Percentiles rank a stretch among this genome's conserved stretches.
These are phyloP conservation scores for Vigna hirtella DNA, from an alignment of 306 rosid genomes.

Conservation along the genomic window DNA sequence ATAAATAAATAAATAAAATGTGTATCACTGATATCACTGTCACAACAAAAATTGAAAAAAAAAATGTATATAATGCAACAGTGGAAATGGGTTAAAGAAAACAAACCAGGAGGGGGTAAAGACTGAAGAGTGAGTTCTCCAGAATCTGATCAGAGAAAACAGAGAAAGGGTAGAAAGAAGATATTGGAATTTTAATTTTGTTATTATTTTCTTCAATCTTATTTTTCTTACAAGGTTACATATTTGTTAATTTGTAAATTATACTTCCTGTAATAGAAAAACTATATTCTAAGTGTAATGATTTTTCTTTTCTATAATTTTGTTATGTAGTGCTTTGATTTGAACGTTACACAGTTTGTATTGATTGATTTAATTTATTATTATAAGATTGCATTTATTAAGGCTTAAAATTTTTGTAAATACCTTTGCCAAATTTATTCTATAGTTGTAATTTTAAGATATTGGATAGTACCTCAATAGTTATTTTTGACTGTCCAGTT, in stretches of 20 bases:
- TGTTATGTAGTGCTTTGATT: background rate
- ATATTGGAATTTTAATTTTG: background rate
- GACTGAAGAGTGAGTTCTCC: background rate
- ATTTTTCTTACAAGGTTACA: background rate
- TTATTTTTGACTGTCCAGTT: background rate
- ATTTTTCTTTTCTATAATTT: background rate
- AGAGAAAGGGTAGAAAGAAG: background rate
- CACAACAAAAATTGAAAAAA: background rate
- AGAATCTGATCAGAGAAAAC: background rate
- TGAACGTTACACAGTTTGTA: background rate
- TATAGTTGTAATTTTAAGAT: background rate
- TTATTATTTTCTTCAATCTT: background rate
- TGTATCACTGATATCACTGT: slow-evolving; percentile 3
- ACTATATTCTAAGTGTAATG: background rate
- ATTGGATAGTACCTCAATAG: background rate
- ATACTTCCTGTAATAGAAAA: background rate
- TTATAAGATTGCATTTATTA: slow-evolving; percentile 6
- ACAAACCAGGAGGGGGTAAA: background rate
- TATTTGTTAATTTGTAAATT: background rate
- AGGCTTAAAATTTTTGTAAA: background rate
- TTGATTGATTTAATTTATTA: background rate
- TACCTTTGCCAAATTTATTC: background rate
- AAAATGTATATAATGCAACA: background rate
- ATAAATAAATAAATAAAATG: background rate
- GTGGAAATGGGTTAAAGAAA: slow-evolving; percentile 20